phyloP scores from a whole-genome alignment of 1,284 basidiomycete species.

The Trametes sp. region DNA sequence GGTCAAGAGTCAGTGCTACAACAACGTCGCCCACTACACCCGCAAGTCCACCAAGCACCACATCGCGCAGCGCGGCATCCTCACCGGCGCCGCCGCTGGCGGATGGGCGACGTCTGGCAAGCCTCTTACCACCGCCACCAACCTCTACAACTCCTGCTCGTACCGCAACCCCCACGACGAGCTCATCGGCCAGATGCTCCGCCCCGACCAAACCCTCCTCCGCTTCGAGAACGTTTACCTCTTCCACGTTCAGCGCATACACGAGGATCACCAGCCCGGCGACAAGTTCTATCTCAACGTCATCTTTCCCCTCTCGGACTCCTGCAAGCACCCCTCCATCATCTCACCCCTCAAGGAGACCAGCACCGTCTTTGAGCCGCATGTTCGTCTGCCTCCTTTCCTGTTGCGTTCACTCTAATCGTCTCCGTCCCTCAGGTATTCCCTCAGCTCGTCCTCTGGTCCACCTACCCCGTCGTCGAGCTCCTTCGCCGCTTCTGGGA shows the following conservation, averaged over 20 bases:
- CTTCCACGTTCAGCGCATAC: background rate
- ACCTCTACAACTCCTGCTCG: background rate
- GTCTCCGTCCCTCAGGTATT: background rate
- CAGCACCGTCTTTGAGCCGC: background rate
- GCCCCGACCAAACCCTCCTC: background rate
- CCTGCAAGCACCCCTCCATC: background rate
- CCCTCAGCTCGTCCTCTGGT: background rate
- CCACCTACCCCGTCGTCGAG: background rate
- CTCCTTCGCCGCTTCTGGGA: background rate
- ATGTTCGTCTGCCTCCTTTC: no score
- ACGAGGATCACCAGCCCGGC: background rate
- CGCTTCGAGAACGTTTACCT: constrained; percentile 4
- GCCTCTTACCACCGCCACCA: background rate
- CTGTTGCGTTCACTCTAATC: no score
- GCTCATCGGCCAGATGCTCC: background rate
- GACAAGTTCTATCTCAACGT: background rate
- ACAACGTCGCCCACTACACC: background rate
- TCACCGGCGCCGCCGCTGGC: background rate
- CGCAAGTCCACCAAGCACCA: background rate
- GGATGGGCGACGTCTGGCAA: background rate
- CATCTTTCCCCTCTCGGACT: background rate
- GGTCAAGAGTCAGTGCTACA: constrained; percentile 7
- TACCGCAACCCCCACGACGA: background rate
- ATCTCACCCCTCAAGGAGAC: background rate
- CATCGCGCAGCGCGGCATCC: background rate